These are phyloP conservation scores for Rhizophora apiculata DNA, from an alignment of 345 rosid species.

Conservation along the genomic window DNA sequence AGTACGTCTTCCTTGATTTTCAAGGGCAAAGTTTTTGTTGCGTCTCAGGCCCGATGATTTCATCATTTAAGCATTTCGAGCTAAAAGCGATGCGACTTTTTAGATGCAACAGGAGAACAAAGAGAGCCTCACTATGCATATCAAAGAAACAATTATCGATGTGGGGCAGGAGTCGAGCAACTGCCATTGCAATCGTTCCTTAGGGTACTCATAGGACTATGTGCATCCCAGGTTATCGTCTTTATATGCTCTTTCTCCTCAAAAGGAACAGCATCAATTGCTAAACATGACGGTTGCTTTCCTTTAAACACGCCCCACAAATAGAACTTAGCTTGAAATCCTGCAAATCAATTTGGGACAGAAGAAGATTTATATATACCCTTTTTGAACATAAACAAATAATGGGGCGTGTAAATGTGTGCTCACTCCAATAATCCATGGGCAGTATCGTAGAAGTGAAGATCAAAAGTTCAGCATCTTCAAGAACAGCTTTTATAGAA, in stretches of 20 bases:
- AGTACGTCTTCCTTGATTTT: no score
- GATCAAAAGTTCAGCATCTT: conserved; percentile 61
- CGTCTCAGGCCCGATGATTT: no score
- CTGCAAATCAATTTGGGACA: conserved; percentile 34
- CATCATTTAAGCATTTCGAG: no score
- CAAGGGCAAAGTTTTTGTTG: no score
- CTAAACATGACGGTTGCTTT: conserved; percentile 16
- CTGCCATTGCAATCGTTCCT: conserved; percentile 1
- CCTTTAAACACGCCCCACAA: conserved; percentile 71
- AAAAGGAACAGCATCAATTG: neutral
- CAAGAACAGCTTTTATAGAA: conserved; percentile 48
- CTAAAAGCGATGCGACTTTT: no score
- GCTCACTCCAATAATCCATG: conserved; percentile 54
- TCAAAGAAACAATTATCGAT: neutral
- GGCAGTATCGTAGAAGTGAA: conserved; percentile 65
- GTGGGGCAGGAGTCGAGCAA: neutral
- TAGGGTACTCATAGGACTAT: conserved; percentile 10
- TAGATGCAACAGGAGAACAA: neutral
- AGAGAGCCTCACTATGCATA: neutral
- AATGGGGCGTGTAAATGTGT: neutral
- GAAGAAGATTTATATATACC: neutral
- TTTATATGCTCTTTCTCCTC: neutral
- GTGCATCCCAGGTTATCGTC: neutral
- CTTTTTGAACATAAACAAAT: neutral
- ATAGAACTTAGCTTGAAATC: conserved; percentile 46